Conservation (phyloP, 1,139 yeast species). For the Geotrichum klebahnii region DNA sequence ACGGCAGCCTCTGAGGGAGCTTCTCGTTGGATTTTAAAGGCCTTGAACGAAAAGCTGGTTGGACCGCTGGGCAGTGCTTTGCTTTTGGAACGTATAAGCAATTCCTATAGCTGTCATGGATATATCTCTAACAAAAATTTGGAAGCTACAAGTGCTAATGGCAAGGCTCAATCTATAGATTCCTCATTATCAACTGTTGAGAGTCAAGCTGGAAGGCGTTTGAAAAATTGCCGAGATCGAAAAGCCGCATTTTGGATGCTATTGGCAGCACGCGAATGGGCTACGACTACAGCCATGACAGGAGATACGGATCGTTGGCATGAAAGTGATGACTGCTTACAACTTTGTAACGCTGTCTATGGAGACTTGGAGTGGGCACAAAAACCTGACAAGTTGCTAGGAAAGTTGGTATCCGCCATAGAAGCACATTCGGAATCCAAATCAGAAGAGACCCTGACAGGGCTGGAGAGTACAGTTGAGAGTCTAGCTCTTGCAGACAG, state of each 20-base stretch:
- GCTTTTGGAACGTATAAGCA: conserved; percentile 49
- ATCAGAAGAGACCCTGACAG: background rate
- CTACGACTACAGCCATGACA: conserved; percentile 12
- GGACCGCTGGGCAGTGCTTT: conserved; percentile 44
- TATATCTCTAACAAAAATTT: conserved; percentile 19
- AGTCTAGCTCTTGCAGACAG: background rate
- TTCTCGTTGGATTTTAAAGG: conserved; percentile 39
- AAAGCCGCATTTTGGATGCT: conserved; percentile 78
- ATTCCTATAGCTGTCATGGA: conserved; percentile 39
- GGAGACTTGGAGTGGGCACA: conserved; percentile 34
- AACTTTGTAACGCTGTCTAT: conserved; percentile 23
- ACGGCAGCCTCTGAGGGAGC: conserved; percentile 38
- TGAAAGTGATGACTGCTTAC: conserved; percentile 31
- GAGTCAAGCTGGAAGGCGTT: conserved; percentile 6
- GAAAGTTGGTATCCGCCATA: conserved; percentile 12
- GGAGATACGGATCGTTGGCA: conserved; percentile 32
- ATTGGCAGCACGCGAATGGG: conserved; percentile 73
- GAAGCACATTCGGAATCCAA: conserved; percentile 5
- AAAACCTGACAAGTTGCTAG: conserved; percentile 24
- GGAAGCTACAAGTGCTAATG: background rate
- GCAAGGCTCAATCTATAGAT: background rate
- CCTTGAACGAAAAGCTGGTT: conserved; percentile 37
- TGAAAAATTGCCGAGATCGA: conserved; percentile 49
- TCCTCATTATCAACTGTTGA: conserved; percentile 8
- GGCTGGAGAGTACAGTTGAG: background rate